Percentiles rank a stretch among this genome's conserved stretches.
Conservation (phyloP, 352 stramenopile species). For the Phytophthora europaea region DNA sequence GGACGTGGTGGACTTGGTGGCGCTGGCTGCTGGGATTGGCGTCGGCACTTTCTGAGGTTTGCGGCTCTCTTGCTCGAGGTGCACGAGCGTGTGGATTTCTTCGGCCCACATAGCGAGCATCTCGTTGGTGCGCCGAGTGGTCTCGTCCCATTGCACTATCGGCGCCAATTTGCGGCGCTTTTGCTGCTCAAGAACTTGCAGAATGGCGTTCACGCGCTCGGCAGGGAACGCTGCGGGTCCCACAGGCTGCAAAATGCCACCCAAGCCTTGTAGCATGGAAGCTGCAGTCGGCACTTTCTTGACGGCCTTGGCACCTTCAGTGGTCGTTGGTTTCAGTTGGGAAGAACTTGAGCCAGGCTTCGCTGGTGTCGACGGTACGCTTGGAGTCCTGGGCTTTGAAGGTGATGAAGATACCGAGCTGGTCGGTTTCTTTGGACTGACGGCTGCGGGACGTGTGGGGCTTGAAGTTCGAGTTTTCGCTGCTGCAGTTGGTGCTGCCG, state of each 20-base stretch:
- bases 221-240: slow-evolving; percentile 44
- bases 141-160: slow-evolving; percentile 63
- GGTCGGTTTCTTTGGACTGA: slow-evolving; percentile 13
- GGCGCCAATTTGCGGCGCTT: slow-evolving; percentile 43
- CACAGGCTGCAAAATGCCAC: slow-evolving; percentile 49
- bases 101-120: slow-evolving; percentile 70
- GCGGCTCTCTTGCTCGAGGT: slow-evolving; percentile 67
- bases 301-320: slow-evolving; percentile 6
- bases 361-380: not conserved
- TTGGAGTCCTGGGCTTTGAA: slow-evolving; percentile 16
- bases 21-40: not conserved
- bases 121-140: slow-evolving; percentile 61
- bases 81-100: slow-evolving; percentile 64
- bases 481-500: slow-evolving; percentile 4
- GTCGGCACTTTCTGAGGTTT: slow-evolving; percentile 53
- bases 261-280: slow-evolving; percentile 49
- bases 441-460: slow-evolving; percentile 10
- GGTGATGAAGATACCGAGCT: slow-evolving; percentile 1
- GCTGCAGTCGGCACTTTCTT: slow-evolving; percentile 30
- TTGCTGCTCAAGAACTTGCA: slow-evolving; percentile 50
- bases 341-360: slow-evolving; percentile 10
- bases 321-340: slow-evolving; percentile 7
- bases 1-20: slow-evolving; percentile 15
- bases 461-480: slow-evolving; percentile 27
- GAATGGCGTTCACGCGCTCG: slow-evolving; percentile 58